Base-by-base conservation (phyloP, 169 alveolate genomes). In the Eimeria brunetti region DNA sequence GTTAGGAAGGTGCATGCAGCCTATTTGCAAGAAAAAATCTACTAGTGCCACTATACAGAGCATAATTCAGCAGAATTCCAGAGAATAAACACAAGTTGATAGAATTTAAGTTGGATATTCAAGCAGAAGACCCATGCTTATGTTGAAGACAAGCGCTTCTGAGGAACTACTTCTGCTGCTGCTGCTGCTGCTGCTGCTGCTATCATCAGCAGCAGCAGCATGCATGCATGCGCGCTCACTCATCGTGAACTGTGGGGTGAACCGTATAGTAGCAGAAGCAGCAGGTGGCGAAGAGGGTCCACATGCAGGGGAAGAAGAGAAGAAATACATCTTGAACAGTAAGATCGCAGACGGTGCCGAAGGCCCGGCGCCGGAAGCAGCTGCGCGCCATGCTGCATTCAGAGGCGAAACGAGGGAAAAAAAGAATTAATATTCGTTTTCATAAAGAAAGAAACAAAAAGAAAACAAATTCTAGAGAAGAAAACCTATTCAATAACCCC, bases 251-350 rank as follows among this genome's bases (percentile, higher is more conserved):
- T 9, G 90, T 41, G 24, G 90, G 90, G 49, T 83, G 71, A 7
- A 83, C 75, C 36, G 90, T 33, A 41, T 83, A 83, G 56, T 83
- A 83, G 76, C 90, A 83, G 75, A 83, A 83, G 20, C 90, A 53
- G 76, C 90, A 83, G 6, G 90, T 49, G 30, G 76, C 90, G 22
- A 83, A 36, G 16, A 83, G 12, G 7, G 75, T 83, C 90, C 90
- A 83, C 75, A 30, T n/a, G 62, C 75, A 83, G 53, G 90, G 90
- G 90, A 83, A 83, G 38, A 83, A n/a, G 75, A 83, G 90, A 30
- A 56, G 8, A 11, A 83, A 11, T 27, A 56, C 56, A 56, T 83
- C 90, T 56, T 83, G 38, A 27, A 83, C 90, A 11, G 90, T 83
- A 51, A 83, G 56, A 30, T 83, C 71, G 51, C 67, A 51, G 71